These are phyloP conservation scores for Lagenidium sp. DNA, from an alignment of 352 stramenopile species.

Conservation along the genomic window DNA sequence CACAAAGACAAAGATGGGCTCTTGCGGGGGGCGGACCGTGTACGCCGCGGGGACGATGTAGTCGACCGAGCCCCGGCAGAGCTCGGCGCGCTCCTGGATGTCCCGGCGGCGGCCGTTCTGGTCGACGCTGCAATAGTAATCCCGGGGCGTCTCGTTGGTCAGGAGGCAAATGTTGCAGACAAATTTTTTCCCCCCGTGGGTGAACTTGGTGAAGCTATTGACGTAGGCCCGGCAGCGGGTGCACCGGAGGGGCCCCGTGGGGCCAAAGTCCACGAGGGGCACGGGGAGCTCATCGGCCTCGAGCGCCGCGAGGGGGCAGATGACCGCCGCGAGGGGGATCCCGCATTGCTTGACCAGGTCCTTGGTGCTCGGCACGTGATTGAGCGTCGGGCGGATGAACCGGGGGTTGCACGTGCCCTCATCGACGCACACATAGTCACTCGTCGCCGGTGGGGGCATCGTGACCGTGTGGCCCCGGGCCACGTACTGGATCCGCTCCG, in stretches of 20 bases:
- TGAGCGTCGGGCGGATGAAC: conserved; percentile 84
- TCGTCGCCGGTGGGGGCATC: conserved; percentile 67
- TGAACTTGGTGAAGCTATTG: conserved; percentile 85
- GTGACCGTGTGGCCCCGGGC: conserved; percentile 74
- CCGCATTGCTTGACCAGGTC: conserved; percentile 72
- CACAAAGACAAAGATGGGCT: conserved; percentile 84
- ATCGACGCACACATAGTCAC: conserved; percentile 75
- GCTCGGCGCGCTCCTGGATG: conserved; percentile 67
- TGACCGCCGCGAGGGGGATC: conserved; percentile 70
- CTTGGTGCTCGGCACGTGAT: conserved; percentile 68
- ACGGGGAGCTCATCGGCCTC: conserved; percentile 78
- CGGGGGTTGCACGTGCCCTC: conserved; percentile 85
- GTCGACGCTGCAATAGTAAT: conserved; percentile 86
- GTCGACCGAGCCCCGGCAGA: conserved; percentile 78
- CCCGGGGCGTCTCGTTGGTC: conserved; percentile 71
- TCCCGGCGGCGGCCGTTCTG: conserved; percentile 77
- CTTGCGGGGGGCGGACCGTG: conserved; percentile 68
- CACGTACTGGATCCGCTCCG: conserved; percentile 65
- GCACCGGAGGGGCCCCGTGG: conserved; percentile 70
- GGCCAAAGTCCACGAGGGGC: conserved; percentile 81
- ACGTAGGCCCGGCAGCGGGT: conserved; percentile 82
- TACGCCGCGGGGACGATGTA: conserved; percentile 81
- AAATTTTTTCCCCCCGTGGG: conserved; percentile 77
- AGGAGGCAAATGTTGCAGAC: conserved; percentile 87
- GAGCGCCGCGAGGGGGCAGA: conserved; percentile 76